Evolutionary conservation across 768 basidiomycete genomes (phyloP).

Genomic region (Hypholoma fasciculare): DNA sequence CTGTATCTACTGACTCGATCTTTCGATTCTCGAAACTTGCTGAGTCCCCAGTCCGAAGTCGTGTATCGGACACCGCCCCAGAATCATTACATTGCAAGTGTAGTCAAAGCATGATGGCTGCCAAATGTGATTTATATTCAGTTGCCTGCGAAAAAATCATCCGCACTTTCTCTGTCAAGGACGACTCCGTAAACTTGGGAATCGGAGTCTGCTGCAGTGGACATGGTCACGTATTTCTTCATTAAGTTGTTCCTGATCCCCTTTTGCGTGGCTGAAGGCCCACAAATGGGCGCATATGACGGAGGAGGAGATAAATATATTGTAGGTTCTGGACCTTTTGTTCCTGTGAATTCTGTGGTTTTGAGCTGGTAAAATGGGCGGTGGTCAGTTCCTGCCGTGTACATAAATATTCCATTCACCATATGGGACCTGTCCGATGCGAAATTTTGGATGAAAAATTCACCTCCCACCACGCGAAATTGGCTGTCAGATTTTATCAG

Average conservation of each 20-base stretch:
- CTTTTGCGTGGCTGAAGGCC: constrained; percentile 34
- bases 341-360: neutral
- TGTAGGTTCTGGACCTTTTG: neutral
- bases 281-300: constrained; percentile 48
- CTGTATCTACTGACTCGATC: no score
- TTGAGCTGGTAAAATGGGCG: neutral
- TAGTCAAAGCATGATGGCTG: neutral
- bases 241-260: constrained; percentile 55
- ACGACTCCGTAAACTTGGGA: constrained; percentile 35
- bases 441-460: constrained; percentile 55
- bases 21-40: no score
- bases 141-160: constrained; percentile 25
- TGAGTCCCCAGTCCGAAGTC: no score
- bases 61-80: neutral
- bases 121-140: neutral
- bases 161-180: constrained; percentile 28
- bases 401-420: constrained; percentile 38
- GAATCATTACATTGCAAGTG: neutral
- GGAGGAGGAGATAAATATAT: constrained; percentile 49
- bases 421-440: constrained; percentile 80
- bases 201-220: constrained; percentile 16
- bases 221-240: constrained; percentile 56
- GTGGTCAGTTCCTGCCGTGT: neutral
- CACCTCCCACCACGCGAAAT: constrained; percentile 61
- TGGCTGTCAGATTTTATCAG: constrained; percentile 34